Evolutionary conservation across 78 protist genomes (phyloP), one percentile per base, ranked within the genome.

Genomic region (Emiliania huxleyi): DNA sequence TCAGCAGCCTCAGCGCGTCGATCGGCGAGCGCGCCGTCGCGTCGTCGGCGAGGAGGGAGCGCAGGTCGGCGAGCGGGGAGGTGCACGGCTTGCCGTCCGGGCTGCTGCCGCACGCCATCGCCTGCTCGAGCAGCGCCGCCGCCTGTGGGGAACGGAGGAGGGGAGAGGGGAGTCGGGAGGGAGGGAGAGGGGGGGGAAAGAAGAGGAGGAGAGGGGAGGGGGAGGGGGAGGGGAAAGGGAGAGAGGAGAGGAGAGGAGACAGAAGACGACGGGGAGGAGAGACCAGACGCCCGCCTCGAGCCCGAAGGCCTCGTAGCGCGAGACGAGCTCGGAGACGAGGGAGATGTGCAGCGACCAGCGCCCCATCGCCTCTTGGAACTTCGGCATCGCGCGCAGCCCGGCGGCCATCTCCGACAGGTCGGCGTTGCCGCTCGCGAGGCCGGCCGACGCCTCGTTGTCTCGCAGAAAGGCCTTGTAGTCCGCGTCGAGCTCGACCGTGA

Each of bases 61-160:
- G 19, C 37, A 71, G 81, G 33, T 71, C 81, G 42, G 42, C 5
- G 81, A 71, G 81, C 43, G 81, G 11, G 42, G 35, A 52, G 29
- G 8, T 52, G 81, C 1, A 71, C 23, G 81, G 21, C 81, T 71
- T 71, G 43, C 46, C 95, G 33, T 93, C 92, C 1, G 95, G 52
- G 89, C 91, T 94, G 38, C 93, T 95, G 45, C 97, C 96, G 19
- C 94, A 73, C 12, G 96, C 96, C 96, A 96, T 95, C 91, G 95
- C 95, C 87, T 97, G 98, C 75, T 94, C 97, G 15, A 96, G 55
- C 23, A 79, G 77, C 55, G 96, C 96, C 5, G 96, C 40, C 62
- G 8, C 15, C 62, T 52, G 29, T 52, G 15, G 62, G n/a, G n/a
- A n/a, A n/a, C n/a, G n/a, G n/a, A n/a, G n/a, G n/a, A n/a, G n/a